A percentile compares a stretch with the other conserved stretches of the same genome.
Conservation (phyloP, 2,329 filamentous ascomycete species). For the Cytospora leucostoma region DNA sequence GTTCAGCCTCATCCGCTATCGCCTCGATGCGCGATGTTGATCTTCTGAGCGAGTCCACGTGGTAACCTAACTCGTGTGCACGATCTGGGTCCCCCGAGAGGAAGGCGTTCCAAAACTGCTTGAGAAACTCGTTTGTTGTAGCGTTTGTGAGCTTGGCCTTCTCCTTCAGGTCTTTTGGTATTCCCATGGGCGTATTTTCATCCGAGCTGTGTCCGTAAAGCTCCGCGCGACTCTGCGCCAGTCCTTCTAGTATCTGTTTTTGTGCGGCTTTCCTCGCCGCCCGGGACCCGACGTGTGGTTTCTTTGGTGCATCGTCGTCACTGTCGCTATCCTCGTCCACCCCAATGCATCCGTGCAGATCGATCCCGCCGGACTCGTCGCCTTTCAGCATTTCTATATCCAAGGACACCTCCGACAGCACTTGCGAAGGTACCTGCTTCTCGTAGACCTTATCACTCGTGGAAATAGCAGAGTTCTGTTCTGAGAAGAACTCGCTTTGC, state of each 20-base stretch:
- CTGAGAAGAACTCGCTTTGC: conserved; percentile 79
- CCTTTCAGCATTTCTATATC: conserved; percentile 59
- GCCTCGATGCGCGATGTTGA: conserved; percentile 78
- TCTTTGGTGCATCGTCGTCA: conserved; percentile 56
- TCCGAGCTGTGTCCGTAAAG: conserved; percentile 53
- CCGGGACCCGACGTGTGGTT: conserved; percentile 68
- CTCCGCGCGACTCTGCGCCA: conserved; percentile 62
- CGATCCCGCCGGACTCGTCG: conserved; percentile 53
- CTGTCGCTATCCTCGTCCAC: conserved; percentile 71
- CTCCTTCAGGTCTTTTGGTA: conserved; percentile 58
- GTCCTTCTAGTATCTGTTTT: conserved; percentile 65
- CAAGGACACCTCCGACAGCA: conserved; percentile 63
- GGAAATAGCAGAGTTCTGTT: conserved; percentile 51
- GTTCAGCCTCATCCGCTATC: conserved; percentile 78
- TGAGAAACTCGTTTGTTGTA: conserved; percentile 92
- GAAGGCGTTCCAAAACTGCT: conserved; percentile 94
- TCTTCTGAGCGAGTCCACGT: conserved; percentile 78
- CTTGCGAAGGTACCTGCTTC: conserved; percentile 68
- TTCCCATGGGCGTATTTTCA: conserved; percentile 54
- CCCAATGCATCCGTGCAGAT: conserved; percentile 66
- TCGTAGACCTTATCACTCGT: conserved; percentile 58
- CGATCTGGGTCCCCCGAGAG: conserved; percentile 83
- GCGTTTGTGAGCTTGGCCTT: conserved; percentile 74
- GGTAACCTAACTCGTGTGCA: conserved; percentile 75
- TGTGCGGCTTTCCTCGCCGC: conserved; percentile 65